Evolutionary conservation across 306 rosid species (phyloP).

Genomic region (Castanea mollissima): DNA sequence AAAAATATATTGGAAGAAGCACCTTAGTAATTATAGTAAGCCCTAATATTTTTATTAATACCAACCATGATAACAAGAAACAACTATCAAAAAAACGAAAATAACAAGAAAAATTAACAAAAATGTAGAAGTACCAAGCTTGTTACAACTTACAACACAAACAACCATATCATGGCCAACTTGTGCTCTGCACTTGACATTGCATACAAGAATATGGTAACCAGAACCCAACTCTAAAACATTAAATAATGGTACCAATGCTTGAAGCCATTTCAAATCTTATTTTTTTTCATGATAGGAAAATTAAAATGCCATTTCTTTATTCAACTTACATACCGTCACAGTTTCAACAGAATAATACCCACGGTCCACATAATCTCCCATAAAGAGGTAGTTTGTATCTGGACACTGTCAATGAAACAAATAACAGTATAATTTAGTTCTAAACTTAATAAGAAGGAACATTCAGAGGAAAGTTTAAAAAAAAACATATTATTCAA

Average conservation of each 20-base stretch:
- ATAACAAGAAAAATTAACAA: background rate
- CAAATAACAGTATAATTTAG: slow-evolving; percentile 13
- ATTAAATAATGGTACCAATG: background rate
- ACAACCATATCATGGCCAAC: background rate
- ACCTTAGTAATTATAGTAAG: background rate
- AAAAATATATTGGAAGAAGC: background rate
- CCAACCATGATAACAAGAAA: background rate
- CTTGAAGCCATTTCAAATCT: background rate
- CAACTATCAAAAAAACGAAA: background rate
- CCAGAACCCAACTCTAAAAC: background rate
- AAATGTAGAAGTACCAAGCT: background rate
- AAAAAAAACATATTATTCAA: background rate
- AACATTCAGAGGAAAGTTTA: background rate
- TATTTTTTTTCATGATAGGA: background rate
- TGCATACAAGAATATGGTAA: background rate
- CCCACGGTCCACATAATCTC: slow-evolving; percentile 99
- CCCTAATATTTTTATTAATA: background rate
- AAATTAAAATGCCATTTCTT: slow-evolving; percentile 5
- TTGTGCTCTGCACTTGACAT: background rate
- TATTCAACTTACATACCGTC: slow-evolving; percentile 56
- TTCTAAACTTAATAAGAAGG: slow-evolving; percentile 5
- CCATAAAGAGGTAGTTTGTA: slow-evolving; percentile 97
- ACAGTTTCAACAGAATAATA: slow-evolving; percentile 99
- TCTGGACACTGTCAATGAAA: slow-evolving; percentile 87
- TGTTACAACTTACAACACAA: background rate